phyloP scores from a whole-genome alignment of 2,329 filamentous ascomycete genomes.

The Drechslerella coelobrocha region DNA sequence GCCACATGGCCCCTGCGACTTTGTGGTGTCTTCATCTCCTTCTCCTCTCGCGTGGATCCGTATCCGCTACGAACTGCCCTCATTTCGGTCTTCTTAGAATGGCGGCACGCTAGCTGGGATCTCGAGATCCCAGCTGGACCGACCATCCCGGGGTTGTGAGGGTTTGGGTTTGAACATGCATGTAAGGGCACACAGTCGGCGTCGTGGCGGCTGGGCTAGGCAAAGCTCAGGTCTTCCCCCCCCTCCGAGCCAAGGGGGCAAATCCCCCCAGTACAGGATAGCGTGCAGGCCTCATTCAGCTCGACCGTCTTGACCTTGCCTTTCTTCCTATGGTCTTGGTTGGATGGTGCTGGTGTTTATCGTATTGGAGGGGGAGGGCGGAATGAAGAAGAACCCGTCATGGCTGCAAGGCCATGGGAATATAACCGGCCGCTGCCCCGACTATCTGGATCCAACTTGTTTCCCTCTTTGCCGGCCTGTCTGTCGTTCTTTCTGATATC shows the following conservation, averaged over 20 bases:
- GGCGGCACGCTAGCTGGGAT: slow-evolving; percentile 10
- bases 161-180: slow-evolving; percentile 7
- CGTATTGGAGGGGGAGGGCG: neutral
- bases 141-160: neutral
- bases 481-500: slow-evolving; percentile 5
- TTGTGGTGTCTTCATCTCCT: neutral
- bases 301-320: neutral
- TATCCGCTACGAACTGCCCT: slow-evolving; percentile 34
- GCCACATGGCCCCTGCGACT: neutral
- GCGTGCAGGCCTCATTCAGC: slow-evolving; percentile 12
- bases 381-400: neutral
- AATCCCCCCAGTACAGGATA: slow-evolving; percentile 2
- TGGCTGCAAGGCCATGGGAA: neutral
- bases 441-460: slow-evolving; percentile 2
- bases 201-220: slow-evolving; percentile 23
- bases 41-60: neutral
- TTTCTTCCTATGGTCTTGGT: neutral
- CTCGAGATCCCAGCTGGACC: neutral
- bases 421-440: slow-evolving; percentile 33
- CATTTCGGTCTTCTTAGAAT: slow-evolving; percentile 12
- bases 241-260: slow-evolving; percentile 19
- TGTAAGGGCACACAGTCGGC: slow-evolving; percentile 27
- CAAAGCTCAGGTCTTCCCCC: slow-evolving; percentile 7
- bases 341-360: slow-evolving; percentile 4
- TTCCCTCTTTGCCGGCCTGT: slow-evolving; percentile 15